These are phyloP conservation scores for Schwanniomyces pseudopolymorphus DNA, from an alignment of 805 yeast genomes.

Conservation along the genomic window DNA sequence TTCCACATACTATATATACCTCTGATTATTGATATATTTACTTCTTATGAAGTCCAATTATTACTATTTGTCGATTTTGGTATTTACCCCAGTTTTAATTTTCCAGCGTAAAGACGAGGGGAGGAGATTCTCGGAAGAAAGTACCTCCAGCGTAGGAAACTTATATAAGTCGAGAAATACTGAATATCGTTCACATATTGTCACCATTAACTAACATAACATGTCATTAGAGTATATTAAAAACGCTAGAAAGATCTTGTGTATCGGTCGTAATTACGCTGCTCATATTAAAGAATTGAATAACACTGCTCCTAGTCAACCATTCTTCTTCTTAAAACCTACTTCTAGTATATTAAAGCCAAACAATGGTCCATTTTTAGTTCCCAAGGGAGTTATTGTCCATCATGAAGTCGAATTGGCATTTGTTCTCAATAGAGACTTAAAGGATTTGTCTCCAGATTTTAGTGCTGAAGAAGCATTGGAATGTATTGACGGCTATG, in stretches of 20 bases:
- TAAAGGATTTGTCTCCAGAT: conserved; percentile 59
- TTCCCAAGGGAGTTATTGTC: conserved; percentile 76
- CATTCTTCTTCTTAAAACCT: conserved; percentile 93
- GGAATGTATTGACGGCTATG: conserved; percentile 81
- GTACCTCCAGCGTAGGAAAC: neutral
- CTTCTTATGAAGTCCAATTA: too few relatives aligned
- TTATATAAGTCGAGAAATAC: neutral
- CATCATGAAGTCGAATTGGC: conserved; percentile 97
- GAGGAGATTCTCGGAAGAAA: neutral
- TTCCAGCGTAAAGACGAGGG: too few relatives aligned
- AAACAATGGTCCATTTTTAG: conserved; percentile 69
- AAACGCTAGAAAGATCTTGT: conserved; percentile 74
- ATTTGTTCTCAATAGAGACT: conserved; percentile 60
- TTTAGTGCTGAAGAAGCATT: conserved; percentile 69
- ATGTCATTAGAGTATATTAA: conserved; percentile 58
- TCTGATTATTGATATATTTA: too few relatives aligned
- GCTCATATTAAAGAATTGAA: conserved; percentile 91
- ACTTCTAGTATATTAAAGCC: conserved; percentile 65
- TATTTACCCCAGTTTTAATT: too few relatives aligned
- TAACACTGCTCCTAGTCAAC: conserved; percentile 77
- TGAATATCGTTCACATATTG: neutral
- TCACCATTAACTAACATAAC: neutral
- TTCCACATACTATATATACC: too few relatives aligned
- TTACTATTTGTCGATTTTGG: too few relatives aligned
- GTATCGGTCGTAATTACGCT: conserved; percentile 97